Conservation (phyloP, 2,329 filamentous ascomycete genomes). For the Hypocreales sp. region DNA sequence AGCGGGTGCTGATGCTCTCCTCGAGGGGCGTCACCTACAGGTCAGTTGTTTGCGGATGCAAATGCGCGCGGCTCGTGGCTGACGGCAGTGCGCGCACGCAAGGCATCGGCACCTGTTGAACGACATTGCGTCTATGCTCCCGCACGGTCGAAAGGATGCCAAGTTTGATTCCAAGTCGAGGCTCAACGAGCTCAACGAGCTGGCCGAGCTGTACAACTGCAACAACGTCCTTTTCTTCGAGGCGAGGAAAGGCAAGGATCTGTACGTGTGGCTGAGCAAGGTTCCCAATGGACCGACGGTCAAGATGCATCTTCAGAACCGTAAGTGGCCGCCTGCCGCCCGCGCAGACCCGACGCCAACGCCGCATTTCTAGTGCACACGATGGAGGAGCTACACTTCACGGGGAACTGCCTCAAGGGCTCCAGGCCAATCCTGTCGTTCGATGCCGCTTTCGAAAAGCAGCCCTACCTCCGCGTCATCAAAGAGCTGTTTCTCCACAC, state of each 20-base stretch:
- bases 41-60: too few species aligned
- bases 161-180: constrained; percentile 96
- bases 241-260: constrained; percentile 82
- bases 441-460: constrained; percentile 69
- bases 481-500: constrained; percentile 82
- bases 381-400: constrained; percentile 93
- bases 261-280: constrained; percentile 89
- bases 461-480: constrained; percentile 67
- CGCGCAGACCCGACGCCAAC: too few species aligned
- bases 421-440: constrained; percentile 85
- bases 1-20: constrained; percentile 76
- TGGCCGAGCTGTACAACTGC: constrained; percentile 69
- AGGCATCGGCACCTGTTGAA: constrained; percentile 89
- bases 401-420: constrained; percentile 91
- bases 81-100: too few species aligned
- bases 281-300: constrained; percentile 54
- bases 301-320: constrained; percentile 63
- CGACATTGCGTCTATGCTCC: constrained; percentile 76
- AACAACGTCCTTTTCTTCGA: constrained; percentile 95
- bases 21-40: constrained; percentile 85
- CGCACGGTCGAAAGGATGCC: constrained; percentile 84
- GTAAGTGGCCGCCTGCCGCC: constrained; percentile 30
- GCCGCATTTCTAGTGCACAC: constrained; percentile 55
- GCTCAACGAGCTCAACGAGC: constrained; percentile 65
- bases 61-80: too few species aligned